Evolutionary conservation across 2,329 filamentous ascomycete genomes (phyloP), one percentile per base, ranked within the genome.

Genomic region (Penicillium sp.): DNA sequence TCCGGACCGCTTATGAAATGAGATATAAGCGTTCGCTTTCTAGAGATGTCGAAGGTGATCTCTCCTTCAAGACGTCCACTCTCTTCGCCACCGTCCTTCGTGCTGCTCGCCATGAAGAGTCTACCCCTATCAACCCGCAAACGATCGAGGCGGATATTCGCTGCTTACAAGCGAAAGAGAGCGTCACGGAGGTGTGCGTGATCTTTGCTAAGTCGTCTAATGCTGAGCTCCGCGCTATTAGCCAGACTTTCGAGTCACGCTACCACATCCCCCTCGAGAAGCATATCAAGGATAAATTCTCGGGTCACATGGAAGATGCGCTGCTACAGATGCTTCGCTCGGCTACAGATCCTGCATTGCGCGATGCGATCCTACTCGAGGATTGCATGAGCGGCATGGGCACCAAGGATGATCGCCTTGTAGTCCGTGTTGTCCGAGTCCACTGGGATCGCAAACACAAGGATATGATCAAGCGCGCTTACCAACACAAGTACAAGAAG

Each of bases 251-350:
- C 75, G 80, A 86, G 65, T 79, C 85, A 50, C 87, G 86, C 59
- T 95, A 91, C 71, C 83, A 86, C 19, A 82, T 82, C 37, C 78
- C 84, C 12, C 80, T 97, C 2, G 86, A 90, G 61, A 82, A 84
- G 33, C 86, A 91, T 47, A 85, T 97, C 64, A 84, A 85, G 59
- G 88, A 84, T 77, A 86, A 94, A 67, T 97, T 97, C 75, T 89
- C 87, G 0, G 93, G 93, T 0, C 93, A 97, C 70, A 97, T 97
- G 91, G 81, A 92, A 71, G 84, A 90, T 16, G 91, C 91, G 0
- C 82, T 97, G 0, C 76, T 94, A 26, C 86, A 86, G 70, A 91
- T 96, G 72, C 78, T 97, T n/a, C 82, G 83, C 11, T 81, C 87
- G 12, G 93, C 89, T 3, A 78, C 84, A 6, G 91, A 97, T 74